Conservation (phyloP, 331 rosid species). For the Cydonia oblonga region DNA sequence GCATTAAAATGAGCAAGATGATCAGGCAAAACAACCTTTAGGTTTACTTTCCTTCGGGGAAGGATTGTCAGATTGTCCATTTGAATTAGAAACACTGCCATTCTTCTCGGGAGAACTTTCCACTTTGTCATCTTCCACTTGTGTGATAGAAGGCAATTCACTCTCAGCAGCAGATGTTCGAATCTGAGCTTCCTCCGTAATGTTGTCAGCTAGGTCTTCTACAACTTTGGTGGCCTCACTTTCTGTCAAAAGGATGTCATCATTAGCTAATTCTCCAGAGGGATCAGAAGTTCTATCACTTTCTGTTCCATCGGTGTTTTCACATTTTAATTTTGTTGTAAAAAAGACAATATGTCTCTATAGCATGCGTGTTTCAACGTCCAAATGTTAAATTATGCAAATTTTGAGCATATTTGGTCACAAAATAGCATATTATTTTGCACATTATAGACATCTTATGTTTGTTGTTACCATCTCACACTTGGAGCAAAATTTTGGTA, state of each 20-base stretch:
- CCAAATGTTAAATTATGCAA: not conserved
- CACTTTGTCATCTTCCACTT: constrained; percentile 10
- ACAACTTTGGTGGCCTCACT: constrained; percentile 26
- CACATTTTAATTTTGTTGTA: not conserved
- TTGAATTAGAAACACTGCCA: constrained; percentile 15
- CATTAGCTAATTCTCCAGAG: constrained; percentile 12
- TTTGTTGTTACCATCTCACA: not conserved
- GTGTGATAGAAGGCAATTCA: constrained; percentile 28
- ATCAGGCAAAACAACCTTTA: constrained; percentile 32
- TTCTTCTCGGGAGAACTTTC: constrained; percentile 8
- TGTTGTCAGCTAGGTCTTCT: constrained; percentile 17
- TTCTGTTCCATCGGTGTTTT: not conserved
- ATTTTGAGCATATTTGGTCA: not conserved
- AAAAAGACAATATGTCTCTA: not conserved
- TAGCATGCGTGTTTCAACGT: not conserved
- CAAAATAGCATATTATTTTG: not conserved
- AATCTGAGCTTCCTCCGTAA: constrained; percentile 22
- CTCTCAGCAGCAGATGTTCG: constrained; percentile 15
- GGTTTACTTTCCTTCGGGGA: constrained; percentile 27
- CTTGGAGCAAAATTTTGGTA: not conserved
- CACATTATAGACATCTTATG: not conserved
- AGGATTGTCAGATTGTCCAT: constrained; percentile 26
- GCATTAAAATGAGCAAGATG: constrained; percentile 1
- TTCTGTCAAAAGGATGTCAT: constrained; percentile 27
- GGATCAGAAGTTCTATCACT: constrained; percentile 10